Evolutionary conservation across 371 early-diverging fungal species (phyloP), one percentile per base, ranked within the genome.

Genomic region (Syncephalastrum monosporum): DNA sequence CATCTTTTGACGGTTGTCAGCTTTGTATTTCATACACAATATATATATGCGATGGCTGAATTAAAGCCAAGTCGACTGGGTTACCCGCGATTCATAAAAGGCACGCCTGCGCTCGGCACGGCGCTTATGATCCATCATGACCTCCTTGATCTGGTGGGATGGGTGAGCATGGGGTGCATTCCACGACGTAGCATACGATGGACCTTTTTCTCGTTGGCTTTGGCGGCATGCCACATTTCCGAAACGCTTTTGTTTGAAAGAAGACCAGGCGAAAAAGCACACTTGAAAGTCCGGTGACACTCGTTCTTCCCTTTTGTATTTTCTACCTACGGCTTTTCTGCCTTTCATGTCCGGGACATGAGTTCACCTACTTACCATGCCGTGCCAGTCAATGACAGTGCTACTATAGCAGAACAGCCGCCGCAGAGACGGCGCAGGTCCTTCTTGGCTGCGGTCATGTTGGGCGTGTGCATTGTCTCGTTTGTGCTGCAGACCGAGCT

Each of bases 401-500:
- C 16, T 14, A 17, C 47, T 15, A 8, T 33, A 33, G 2, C 38
- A 33, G 38, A 33, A 33, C 38, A 10, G 19, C 44, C 4, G 19
- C 25, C 17, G 16, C 47, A 16, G 14, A 21, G 44, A 38, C 47
- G 24, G 6, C 54, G 21, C 54, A 52, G 57, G 12, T 72, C 72
- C 16, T 47, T 72, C 19, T 41, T 75, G 17, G 79, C 79, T 12
- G 52, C 63, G 5, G 51, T 66, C 7, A 81, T 84, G 69, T 64
- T 87, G 2, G 62, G 71, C 5, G 69, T 85, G 42, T 84, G 87
- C 66, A 72, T 87, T 44, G 56, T 79, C 29, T 65, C 84, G 15
- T 87, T 87, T 79, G 83, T 85, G 47, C 50, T 83, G 17, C 85
- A 87, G 55, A 85, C 87, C 29, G 87, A 87, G 58, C 65, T 87